These are phyloP conservation scores for Paecilomyces variotii DNA, from an alignment of 2,329 filamentous ascomycete genomes.

Conservation along the genomic window DNA sequence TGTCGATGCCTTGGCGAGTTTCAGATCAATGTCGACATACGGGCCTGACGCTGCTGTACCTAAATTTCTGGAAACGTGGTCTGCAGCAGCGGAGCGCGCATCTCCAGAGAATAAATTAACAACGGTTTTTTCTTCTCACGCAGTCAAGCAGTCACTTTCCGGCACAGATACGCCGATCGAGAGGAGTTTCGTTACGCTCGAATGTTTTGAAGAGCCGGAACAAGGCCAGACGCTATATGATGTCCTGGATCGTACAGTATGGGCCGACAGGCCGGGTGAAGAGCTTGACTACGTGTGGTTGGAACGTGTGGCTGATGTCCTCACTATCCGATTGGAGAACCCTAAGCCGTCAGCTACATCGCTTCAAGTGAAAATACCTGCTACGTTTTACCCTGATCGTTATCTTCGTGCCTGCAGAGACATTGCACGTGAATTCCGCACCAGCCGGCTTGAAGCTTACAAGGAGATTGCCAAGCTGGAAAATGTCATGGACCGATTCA, in stretches of 20 bases:
- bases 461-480: slow-evolving; percentile 26
- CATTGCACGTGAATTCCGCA: slow-evolving; percentile 40
- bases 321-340: slow-evolving; percentile 43
- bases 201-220: slow-evolving; percentile 28
- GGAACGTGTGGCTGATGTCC: slow-evolving; percentile 44
- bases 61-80: slow-evolving; percentile 45
- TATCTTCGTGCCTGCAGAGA: slow-evolving; percentile 48
- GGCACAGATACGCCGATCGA: slow-evolving; percentile 21
- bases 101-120: slow-evolving; percentile 34
- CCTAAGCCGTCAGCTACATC: slow-evolving; percentile 24
- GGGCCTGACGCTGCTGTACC: slow-evolving; percentile 29
- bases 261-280: slow-evolving; percentile 33
- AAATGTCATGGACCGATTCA: slow-evolving; percentile 21
- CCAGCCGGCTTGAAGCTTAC: slow-evolving; percentile 25
- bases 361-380: slow-evolving; percentile 45
- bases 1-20: slow-evolving; percentile 41
- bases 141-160: slow-evolving; percentile 29
- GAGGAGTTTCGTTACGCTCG: slow-evolving; percentile 32
- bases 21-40: slow-evolving; percentile 28
- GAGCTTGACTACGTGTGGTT: slow-evolving; percentile 40
- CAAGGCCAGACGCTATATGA: slow-evolving; percentile 45
- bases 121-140: slow-evolving; percentile 40
- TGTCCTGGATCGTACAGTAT: slow-evolving; percentile 45
- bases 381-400: slow-evolving; percentile 50
- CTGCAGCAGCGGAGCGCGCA: slow-evolving; percentile 35